phyloP scores from a whole-genome alignment of 345 rosid genomes.

The Hevea brasiliensis region DNA sequence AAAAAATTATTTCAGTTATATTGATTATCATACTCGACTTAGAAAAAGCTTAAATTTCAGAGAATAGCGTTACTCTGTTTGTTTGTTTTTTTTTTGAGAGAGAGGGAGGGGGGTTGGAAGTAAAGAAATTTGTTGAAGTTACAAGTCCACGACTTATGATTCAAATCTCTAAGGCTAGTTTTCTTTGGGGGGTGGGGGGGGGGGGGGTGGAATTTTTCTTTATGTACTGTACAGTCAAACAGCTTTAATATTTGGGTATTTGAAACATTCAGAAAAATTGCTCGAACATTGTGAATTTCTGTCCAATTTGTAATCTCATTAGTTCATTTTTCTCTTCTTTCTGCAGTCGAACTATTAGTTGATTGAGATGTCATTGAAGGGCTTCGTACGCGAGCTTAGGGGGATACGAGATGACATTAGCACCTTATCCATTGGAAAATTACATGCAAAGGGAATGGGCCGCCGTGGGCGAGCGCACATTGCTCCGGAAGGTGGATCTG shows the following conservation, averaged over 20 bases:
- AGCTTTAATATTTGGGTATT: no score
- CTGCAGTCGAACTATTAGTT: neutral
- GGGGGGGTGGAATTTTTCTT: no score
- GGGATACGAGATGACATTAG: conserved; percentile 45
- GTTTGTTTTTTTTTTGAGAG: no score
- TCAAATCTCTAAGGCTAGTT: no score
- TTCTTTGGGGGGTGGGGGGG: no score
- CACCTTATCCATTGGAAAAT: conserved; percentile 32
- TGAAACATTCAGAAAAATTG: neutral
- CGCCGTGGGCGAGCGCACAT: conserved; percentile 61
- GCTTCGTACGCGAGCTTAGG: conserved; percentile 52
- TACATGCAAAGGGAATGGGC: conserved; percentile 26
- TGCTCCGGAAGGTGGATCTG: conserved; percentile 51
- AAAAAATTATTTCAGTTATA: no score
- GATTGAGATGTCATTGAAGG: conserved; percentile 52
- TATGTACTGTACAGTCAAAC: no score
- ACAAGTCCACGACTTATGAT: no score
- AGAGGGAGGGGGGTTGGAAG: no score
- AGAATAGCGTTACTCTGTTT: neutral
- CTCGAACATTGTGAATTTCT: neutral
- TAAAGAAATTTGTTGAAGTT: no score
- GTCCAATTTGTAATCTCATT: neutral
- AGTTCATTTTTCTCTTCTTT: neutral
- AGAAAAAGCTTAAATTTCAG: neutral
- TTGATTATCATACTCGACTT: no score